Evolutionary conservation across 192 early-diverging fungal species (phyloP).

Genomic region (Backusella macrospora): DNA sequence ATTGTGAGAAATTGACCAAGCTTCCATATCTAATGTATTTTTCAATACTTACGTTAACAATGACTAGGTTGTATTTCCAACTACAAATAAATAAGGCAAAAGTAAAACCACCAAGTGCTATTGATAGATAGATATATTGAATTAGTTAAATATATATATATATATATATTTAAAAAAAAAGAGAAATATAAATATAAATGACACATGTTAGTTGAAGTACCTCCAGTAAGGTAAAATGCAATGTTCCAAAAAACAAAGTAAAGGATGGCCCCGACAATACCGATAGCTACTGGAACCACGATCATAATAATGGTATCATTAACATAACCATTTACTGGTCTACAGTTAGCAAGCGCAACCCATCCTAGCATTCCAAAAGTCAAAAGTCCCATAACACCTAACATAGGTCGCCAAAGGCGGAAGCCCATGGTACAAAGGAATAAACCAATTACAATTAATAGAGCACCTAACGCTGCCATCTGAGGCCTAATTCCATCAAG

Average conservation of each 20-base stretch:
- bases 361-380: not conserved
- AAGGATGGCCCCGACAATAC: constrained; percentile 6
- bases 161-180: too few species aligned
- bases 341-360: constrained; percentile 21
- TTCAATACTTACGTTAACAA: not conserved
- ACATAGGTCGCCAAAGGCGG: not conserved
- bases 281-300: constrained; percentile 6
- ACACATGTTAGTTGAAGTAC: not conserved
- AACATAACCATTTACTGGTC: constrained; percentile 7
- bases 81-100: constrained; percentile 33
- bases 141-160: too few species aligned
- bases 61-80: constrained; percentile 32
- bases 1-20: not conserved
- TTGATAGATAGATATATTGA: not conserved
- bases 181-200: not conserved
- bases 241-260: constrained; percentile 17
- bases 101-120: constrained; percentile 33
- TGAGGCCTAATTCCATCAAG: not conserved
- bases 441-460: not conserved
- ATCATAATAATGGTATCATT: constrained; percentile 16
- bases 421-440: constrained; percentile 1
- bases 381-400: not conserved
- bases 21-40: not conserved
- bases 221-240: constrained; percentile 18
- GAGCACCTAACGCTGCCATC: not conserved